Evolutionary conservation across 768 basidiomycete genomes (phyloP).

Genomic region (Tephrocybe sp.): DNA sequence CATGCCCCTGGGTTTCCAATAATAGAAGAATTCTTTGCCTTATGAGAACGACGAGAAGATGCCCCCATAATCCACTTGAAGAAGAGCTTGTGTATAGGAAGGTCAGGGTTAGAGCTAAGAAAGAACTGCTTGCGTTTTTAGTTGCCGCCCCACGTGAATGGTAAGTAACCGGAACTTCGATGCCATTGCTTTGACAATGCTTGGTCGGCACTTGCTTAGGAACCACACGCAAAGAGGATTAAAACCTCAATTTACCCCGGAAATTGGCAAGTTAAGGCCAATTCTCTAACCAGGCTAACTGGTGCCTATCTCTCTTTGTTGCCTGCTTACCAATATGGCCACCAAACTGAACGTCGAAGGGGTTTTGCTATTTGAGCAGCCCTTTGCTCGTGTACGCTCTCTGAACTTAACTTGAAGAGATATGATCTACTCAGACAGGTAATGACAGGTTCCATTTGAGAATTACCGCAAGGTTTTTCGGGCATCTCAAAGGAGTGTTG

Average conservation of each 20-base stretch:
- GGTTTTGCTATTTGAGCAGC: constrained; percentile 79
- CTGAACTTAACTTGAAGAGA: background rate
- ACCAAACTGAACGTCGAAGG: constrained; percentile 71
- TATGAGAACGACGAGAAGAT: constrained; percentile 1
- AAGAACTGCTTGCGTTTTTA: background rate
- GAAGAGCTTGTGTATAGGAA: background rate
- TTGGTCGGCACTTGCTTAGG: background rate
- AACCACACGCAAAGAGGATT: background rate
- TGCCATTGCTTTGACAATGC: no score
- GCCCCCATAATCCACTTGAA: background rate
- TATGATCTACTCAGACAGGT: background rate
- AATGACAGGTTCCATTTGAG: constrained; percentile 78
- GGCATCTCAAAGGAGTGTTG: constrained; percentile 75
- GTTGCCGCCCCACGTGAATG: constrained; percentile 10
- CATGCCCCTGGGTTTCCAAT: constrained; percentile 1
- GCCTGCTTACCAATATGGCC: constrained; percentile 26
- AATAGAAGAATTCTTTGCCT: background rate
- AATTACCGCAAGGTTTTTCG: constrained; percentile 88
- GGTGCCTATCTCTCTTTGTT: background rate
- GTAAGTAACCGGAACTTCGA: background rate
- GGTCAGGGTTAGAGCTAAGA: background rate
- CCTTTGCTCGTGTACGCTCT: constrained; percentile 63
- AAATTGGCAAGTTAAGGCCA: background rate
- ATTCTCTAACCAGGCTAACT: background rate
- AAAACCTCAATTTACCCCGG: background rate